phyloP scores from a whole-genome alignment of 139 green algal genomes.

The Volvox reticuliferus region DNA sequence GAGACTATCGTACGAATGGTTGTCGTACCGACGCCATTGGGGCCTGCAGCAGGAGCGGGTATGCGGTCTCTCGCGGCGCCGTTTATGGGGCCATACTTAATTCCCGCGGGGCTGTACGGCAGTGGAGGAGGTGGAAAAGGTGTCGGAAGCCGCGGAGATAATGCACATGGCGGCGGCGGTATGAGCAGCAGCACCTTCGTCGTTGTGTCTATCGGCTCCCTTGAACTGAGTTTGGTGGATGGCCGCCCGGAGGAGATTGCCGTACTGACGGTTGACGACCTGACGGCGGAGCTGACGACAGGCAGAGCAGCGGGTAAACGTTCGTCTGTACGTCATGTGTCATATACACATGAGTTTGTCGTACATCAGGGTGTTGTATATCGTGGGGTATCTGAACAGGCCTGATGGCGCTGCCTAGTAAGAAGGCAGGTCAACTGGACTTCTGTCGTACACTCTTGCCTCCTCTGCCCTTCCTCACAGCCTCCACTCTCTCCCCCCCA shows the following conservation, averaged over 20 bases:
- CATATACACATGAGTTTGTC: too few species aligned
- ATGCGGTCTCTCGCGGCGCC: not conserved
- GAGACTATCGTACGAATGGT: slow-evolving; percentile 69
- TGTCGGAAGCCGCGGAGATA: not conserved
- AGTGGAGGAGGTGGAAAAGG: not conserved
- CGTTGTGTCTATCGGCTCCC: slow-evolving; percentile 35
- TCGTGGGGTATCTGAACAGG: too few species aligned
- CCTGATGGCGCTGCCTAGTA: too few species aligned
- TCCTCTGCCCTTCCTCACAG: too few species aligned
- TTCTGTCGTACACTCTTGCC: too few species aligned
- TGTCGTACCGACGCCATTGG: slow-evolving; percentile 40
- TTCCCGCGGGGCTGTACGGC: not conserved
- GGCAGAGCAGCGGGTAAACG: not conserved
- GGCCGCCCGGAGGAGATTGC: slow-evolving; percentile 82
- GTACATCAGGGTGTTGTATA: too few species aligned
- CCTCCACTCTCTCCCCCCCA: not conserved
- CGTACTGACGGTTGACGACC: slow-evolving; percentile 66
- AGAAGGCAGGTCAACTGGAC: too few species aligned
- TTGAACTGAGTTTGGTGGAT: slow-evolving; percentile 87
- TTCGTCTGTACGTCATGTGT: too few species aligned
- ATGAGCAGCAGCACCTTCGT: not conserved
- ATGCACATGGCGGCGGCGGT: not conserved
- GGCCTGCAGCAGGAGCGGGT: not conserved
- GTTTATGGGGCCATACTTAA: not conserved
- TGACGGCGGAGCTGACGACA: slow-evolving; percentile 53